phyloP scores from a whole-genome alignment of 306 rosid genomes.

The Medicago truncatula region MtrunA17r5.0-ANR NC_053043.1:18383501-18384000 shows the following conservation, averaged over 20 bases:
- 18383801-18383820: slow-evolving; percentile 12
- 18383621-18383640: slow-evolving; percentile 64
- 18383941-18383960: neutral
- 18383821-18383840: slow-evolving; percentile 19
- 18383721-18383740: slow-evolving; percentile 82
- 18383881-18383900: slow-evolving; percentile 4
- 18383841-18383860: slow-evolving; percentile 30
- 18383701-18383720: slow-evolving; percentile 96
- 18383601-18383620: slow-evolving; percentile 30
- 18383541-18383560: slow-evolving; percentile 22
- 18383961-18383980: neutral
- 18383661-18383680: slow-evolving; percentile 88
- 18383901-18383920: slow-evolving; percentile 7
- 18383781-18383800: slow-evolving; percentile 28
- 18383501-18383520: slow-evolving; percentile 33
- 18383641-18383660: slow-evolving; percentile 98
- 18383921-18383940: slow-evolving; percentile 24
- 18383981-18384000: neutral
- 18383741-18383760: slow-evolving; percentile 64
- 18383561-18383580: slow-evolving; percentile 7
- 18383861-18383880: neutral
- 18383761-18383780: slow-evolving; percentile 34
- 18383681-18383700: slow-evolving; percentile 85
- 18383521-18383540: slow-evolving; percentile 24
- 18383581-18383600: slow-evolving; percentile 27